Base-by-base conservation (phyloP, 2,329 filamentous ascomycete genomes). In the Trichophaea hybrida region DNA sequence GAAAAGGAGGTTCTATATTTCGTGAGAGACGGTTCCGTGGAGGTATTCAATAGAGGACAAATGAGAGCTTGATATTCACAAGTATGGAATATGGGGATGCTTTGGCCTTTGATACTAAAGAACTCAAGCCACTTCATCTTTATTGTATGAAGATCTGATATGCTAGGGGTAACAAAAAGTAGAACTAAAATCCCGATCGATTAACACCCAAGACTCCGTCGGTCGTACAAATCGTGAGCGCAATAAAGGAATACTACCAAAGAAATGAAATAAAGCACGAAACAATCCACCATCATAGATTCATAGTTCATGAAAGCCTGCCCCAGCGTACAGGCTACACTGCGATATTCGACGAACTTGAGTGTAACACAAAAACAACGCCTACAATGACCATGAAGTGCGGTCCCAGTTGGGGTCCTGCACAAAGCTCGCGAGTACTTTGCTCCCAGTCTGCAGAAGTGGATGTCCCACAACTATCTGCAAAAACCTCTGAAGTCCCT, bases 401-500 rank as follows among this genome's bases (percentile, higher is more conserved):
- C 79, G 69, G 71, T 94, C 90, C 50, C 50, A 53, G 33, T 53
- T 53, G 6, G 50, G 50, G 33, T 53, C 93, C 75, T 98, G 93
- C 70, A 98, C 90, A 76, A 97, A 98, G 34, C 88, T 87, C 10
- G 90, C 91, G 69, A 98, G 74, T 60, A 98, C 93, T 75, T 97
- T 95, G 74, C 89, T 96, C 56, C 93, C 93, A 34, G 93, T 98
- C 80, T 98, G 93, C 74, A 98, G 75, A 69, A 98, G 77, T 68
- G 93, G 93, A 73, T 98, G 93, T 0, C 93, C 91, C 0, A 95
- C 93, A 8, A 98, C 93, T 71, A 97, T 97, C 80, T 93, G 90
- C 71, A 98, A 75, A 72, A 98, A 98, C 71, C 94, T 83, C 76
- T 98, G 90, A 66, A 98, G 76, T 1, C 93, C 93, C 68, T 91